Conservation (phyloP, 2,329 filamentous ascomycete species). For the Cladophialophora psammophila region DNA sequence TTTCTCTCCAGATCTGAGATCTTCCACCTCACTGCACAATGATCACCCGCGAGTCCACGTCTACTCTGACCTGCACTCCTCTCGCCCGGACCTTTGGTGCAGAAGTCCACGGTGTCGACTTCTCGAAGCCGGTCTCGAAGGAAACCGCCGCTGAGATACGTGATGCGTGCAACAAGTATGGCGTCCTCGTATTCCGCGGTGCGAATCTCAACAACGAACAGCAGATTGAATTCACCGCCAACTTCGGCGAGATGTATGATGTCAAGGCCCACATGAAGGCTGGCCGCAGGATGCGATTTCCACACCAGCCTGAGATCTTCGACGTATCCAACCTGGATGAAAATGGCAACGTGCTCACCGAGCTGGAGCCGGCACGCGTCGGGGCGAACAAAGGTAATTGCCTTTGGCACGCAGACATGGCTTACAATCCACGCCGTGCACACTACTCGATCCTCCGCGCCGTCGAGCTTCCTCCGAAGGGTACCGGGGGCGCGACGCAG, state of each 20-base stretch:
- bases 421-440: constrained; percentile 9
- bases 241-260: constrained; percentile 12
- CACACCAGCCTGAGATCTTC: constrained; percentile 6
- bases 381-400: constrained; percentile 9
- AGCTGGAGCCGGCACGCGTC: not conserved
- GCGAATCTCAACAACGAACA: constrained; percentile 6
- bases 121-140: constrained; percentile 7
- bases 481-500: constrained; percentile 9
- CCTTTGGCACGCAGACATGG: constrained; percentile 13
- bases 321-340: constrained; percentile 10
- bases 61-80: constrained; percentile 3
- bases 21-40: not conserved
- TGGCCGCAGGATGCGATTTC: constrained; percentile 1
- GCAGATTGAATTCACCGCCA: constrained; percentile 2
- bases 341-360: constrained; percentile 2
- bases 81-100: constrained; percentile 17
- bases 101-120: constrained; percentile 18
- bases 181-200: constrained; percentile 11
- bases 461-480: constrained; percentile 6
- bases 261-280: constrained; percentile 1
- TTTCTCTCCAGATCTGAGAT: not conserved
- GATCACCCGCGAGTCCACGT: not conserved
- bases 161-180: constrained; percentile 15
- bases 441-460: constrained; percentile 7
- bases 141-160: constrained; percentile 12